These are phyloP conservation scores for Talaromyces trachyspermus DNA, from an alignment of 495 filamentous ascomycete genomes.

Conservation along the genomic window DNA sequence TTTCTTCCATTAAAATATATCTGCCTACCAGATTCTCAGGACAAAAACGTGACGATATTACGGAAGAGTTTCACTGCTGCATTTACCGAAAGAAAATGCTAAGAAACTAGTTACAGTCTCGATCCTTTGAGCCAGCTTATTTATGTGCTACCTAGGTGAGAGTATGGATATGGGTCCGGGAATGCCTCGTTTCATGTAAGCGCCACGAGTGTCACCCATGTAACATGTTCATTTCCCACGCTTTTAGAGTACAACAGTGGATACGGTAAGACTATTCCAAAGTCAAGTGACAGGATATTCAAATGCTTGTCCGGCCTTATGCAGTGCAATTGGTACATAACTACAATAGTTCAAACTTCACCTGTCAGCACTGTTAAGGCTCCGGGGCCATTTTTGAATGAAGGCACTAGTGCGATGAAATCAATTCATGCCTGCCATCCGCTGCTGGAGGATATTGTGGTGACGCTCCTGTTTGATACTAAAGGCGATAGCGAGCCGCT, in stretches of 20 bases:
- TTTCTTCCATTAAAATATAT: not conserved
- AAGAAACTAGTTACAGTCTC: not conserved
- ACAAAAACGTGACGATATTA: not conserved
- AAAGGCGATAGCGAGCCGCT: not conserved
- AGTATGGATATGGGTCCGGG: not conserved
- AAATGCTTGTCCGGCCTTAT: not conserved
- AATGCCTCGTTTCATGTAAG: not conserved
- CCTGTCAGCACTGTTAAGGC: not conserved
- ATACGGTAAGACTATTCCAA: not conserved
- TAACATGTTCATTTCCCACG: not conserved
- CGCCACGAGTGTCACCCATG: not conserved
- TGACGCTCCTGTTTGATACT: not conserved
- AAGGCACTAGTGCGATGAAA: not conserved
- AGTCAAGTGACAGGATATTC: not conserved
- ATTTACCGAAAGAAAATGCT: not conserved
- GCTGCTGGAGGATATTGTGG: not conserved
- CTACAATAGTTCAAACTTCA: too few species aligned
- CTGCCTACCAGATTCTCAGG: not conserved
- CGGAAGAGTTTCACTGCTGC: not conserved
- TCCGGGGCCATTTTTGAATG: not conserved
- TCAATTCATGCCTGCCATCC: not conserved
- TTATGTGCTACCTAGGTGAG: not conserved
- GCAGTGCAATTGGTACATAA: not conserved
- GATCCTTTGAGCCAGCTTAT: not conserved
- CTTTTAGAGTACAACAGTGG: not conserved